Percentiles rank a stretch among this genome's conserved stretches.
Conservation (phyloP, 441 rosid species). For the Erodium moschatum region DNA sequence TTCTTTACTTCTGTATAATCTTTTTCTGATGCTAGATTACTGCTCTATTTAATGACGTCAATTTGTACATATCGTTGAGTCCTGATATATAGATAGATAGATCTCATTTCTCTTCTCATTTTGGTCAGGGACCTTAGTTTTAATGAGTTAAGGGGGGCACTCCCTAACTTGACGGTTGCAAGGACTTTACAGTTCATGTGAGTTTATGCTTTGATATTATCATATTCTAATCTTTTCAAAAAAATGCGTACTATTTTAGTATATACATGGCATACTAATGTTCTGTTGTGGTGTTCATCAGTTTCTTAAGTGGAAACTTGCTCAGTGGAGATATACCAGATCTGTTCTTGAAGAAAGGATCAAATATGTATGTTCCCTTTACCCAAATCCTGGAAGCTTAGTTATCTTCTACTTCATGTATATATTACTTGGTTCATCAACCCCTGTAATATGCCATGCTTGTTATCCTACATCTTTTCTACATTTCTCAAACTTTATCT, state of each 20-base stretch:
- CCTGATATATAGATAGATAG: background rate
- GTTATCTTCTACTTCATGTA: background rate
- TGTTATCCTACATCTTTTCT: background rate
- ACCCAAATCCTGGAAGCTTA: background rate
- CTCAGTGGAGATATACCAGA: slow-evolving; percentile 59
- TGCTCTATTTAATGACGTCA: background rate
- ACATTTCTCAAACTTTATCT: too few species aligned
- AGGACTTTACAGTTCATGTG: slow-evolving; percentile 40
- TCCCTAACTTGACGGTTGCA: slow-evolving; percentile 38
- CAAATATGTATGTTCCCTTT: slow-evolving; percentile 47
- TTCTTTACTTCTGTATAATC: background rate
- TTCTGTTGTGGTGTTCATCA: slow-evolving; percentile 25
- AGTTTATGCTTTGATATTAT: slow-evolving; percentile 22
- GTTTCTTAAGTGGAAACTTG: slow-evolving; percentile 56
- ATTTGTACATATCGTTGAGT: slow-evolving; percentile 1
- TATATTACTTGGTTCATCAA: background rate
- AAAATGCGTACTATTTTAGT: background rate
- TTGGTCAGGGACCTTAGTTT: slow-evolving; percentile 75
- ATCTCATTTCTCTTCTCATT: slow-evolving; percentile 11
- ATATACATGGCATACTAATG: slow-evolving; percentile 7
- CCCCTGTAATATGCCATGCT: background rate
- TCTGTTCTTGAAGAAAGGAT: slow-evolving; percentile 55
- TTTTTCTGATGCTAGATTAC: background rate
- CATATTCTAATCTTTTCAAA: background rate
- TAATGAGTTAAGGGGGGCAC: slow-evolving; percentile 52